These are phyloP conservation scores for Myxozyma geophila DNA, from an alignment of 805 yeast species.

Conservation along the genomic window DNA sequence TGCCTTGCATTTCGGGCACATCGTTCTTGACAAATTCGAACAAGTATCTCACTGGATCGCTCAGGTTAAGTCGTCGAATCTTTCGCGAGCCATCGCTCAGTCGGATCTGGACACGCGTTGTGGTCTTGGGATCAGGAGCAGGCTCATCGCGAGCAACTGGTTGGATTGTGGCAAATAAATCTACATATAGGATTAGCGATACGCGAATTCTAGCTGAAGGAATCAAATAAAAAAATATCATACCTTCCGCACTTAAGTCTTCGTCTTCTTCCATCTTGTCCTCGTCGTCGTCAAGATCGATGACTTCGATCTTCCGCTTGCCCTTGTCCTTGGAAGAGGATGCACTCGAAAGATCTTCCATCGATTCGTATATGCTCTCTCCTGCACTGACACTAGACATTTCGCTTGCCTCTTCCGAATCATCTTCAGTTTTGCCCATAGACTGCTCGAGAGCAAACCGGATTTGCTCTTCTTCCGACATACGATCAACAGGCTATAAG, in stretches of 20 bases:
- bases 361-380: conserved; percentile 29
- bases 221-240: not conserved
- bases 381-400: conserved; percentile 44
- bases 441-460: conserved; percentile 75
- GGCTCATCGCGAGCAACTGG: conserved; percentile 69
- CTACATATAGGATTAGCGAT: not conserved
- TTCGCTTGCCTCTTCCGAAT: conserved; percentile 43
- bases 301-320: conserved; percentile 38
- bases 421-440: conserved; percentile 46
- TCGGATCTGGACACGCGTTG: conserved; percentile 84
- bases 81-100: conserved; percentile 84
- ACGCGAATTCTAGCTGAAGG: not conserved
- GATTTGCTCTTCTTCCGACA: conserved; percentile 84
- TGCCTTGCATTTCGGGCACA: conserved; percentile 51
- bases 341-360: conserved; percentile 26
- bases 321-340: conserved; percentile 21
- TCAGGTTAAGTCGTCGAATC: conserved; percentile 66
- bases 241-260: conserved; percentile 15
- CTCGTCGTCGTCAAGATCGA: conserved; percentile 40
- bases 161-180: conserved; percentile 52
- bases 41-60: conserved; percentile 62
- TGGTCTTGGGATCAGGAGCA: conserved; percentile 54
- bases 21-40: conserved; percentile 71
- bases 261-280: conserved; percentile 23
- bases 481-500: conserved; percentile 53